These are phyloP conservation scores for Tolypocladium cylindrosporum DNA, from an alignment of 2,329 filamentous ascomycete species.

Conservation along the genomic window DNA sequence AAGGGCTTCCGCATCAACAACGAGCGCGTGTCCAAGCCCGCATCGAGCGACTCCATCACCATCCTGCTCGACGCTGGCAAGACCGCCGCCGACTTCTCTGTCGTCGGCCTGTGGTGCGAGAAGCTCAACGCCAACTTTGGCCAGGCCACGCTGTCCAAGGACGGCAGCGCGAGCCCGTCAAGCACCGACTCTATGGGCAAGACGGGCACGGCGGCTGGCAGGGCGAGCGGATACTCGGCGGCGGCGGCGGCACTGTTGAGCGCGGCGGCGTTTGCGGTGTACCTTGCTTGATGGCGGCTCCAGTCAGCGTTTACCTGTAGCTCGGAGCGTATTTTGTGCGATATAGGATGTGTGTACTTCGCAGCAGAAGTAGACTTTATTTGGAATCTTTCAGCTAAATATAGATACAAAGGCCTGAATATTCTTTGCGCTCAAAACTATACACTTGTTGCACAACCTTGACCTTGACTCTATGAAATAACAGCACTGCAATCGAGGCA, in stretches of 20 bases:
- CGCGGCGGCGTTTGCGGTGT: background rate
- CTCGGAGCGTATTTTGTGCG: background rate
- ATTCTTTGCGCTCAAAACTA: background rate
- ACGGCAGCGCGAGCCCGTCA: background rate
- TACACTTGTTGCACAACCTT: too few relatives aligned
- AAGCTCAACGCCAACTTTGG: conserved; percentile 13
- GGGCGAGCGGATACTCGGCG: background rate
- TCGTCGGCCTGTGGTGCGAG: conserved; percentile 14
- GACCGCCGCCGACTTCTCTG: conserved; percentile 11
- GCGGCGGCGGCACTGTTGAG: background rate
- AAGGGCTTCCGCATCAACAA: conserved; percentile 17
- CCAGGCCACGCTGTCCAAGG: conserved; percentile 7
- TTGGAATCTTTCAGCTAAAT: too few relatives aligned
- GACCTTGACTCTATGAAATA: too few relatives aligned
- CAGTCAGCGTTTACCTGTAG: background rate
- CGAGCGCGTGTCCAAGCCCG: conserved; percentile 8
- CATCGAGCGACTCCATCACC: conserved; percentile 7
- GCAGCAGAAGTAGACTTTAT: background rate
- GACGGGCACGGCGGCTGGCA: background rate
- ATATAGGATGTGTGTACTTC: background rate
- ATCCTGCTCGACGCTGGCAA: conserved; percentile 14
- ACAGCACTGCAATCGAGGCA: too few relatives aligned
- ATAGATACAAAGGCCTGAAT: too few relatives aligned
- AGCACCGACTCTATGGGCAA: background rate
- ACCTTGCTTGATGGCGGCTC: background rate